phyloP scores from a whole-genome alignment of 805 yeast genomes.

The Torulaspora indica region DNA sequence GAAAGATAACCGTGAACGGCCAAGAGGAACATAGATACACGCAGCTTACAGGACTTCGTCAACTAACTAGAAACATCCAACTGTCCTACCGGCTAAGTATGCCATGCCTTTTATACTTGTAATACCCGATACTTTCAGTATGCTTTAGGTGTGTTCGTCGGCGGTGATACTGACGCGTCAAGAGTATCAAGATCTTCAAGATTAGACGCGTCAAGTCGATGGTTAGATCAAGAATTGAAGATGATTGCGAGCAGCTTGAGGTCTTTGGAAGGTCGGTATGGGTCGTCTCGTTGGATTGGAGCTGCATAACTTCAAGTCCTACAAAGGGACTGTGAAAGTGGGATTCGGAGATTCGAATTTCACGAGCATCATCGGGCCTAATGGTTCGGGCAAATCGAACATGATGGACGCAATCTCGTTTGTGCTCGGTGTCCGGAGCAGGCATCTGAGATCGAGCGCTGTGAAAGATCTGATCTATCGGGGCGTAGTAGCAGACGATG shows the following conservation, averaged over 20 bases:
- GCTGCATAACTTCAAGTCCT: slow-evolving; percentile 85
- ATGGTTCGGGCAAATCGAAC: slow-evolving; percentile 96
- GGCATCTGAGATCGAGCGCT: slow-evolving; percentile 68
- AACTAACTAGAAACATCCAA: no score
- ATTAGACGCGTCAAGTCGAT: slow-evolving; percentile 5
- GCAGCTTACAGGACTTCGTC: no score
- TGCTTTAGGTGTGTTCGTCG: background rate
- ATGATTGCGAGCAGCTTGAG: background rate
- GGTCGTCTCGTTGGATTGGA: slow-evolving; percentile 78
- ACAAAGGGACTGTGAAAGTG: slow-evolving; percentile 65
- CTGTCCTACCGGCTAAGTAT: no score
- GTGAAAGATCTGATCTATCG: slow-evolving; percentile 77
- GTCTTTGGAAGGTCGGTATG: slow-evolving; percentile 42
- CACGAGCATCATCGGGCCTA: slow-evolving; percentile 95
- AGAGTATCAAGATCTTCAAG: background rate
- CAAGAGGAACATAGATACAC: no score
- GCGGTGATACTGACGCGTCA: background rate
- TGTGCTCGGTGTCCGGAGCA: slow-evolving; percentile 78
- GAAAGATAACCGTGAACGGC: no score
- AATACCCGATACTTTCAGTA: background rate
- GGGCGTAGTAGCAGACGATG: slow-evolving; percentile 42
- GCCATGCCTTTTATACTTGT: no score
- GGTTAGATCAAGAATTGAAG: background rate
- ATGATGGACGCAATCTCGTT: slow-evolving; percentile 97
- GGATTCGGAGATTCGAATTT: slow-evolving; percentile 82